These are phyloP conservation scores for Beauveria asiatica DNA, from an alignment of 2,329 filamentous ascomycete species.

Conservation along the genomic window DNA sequence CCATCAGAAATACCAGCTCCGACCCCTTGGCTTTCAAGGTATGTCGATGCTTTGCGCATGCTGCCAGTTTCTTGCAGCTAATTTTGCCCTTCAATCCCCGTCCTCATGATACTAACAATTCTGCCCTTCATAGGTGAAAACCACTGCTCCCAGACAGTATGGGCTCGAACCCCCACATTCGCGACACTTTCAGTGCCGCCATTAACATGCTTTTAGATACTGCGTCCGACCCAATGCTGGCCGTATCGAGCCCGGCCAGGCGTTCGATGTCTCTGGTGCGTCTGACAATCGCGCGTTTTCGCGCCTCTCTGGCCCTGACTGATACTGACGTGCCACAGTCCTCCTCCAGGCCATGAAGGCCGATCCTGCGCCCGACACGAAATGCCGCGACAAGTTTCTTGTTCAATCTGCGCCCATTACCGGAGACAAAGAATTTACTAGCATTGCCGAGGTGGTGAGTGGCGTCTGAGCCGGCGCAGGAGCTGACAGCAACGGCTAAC, in stretches of 20 bases:
- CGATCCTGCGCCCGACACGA: constrained; percentile 75
- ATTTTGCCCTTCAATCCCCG: background rate
- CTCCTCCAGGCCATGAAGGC: constrained; percentile 97
- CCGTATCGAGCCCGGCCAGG: constrained; percentile 80
- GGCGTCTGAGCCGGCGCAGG: constrained; percentile 11
- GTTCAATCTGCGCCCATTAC: constrained; percentile 85
- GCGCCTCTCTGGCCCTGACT: background rate
- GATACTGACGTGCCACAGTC: constrained; percentile 42
- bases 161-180: constrained; percentile 23
- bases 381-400: constrained; percentile 95
- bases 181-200: constrained; percentile 3
- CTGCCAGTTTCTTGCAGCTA: background rate
- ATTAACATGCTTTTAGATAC: constrained; percentile 54
- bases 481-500: constrained; percentile 1
- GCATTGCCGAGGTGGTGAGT: constrained; percentile 71
- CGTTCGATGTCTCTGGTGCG: constrained; percentile 88
- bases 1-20: constrained; percentile 55
- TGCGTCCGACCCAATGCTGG: constrained; percentile 96
- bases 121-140: constrained; percentile 70
- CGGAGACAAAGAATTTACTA: constrained; percentile 73
- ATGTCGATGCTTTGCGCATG: constrained; percentile 14
- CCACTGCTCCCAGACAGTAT: constrained; percentile 97
- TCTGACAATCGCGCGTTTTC: background rate
- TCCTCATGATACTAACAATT: constrained; percentile 19
- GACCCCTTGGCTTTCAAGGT: constrained; percentile 64